phyloP scores from a whole-genome alignment of 164 flowering plant genomes.

The Stephania yunnanensis region DNA sequence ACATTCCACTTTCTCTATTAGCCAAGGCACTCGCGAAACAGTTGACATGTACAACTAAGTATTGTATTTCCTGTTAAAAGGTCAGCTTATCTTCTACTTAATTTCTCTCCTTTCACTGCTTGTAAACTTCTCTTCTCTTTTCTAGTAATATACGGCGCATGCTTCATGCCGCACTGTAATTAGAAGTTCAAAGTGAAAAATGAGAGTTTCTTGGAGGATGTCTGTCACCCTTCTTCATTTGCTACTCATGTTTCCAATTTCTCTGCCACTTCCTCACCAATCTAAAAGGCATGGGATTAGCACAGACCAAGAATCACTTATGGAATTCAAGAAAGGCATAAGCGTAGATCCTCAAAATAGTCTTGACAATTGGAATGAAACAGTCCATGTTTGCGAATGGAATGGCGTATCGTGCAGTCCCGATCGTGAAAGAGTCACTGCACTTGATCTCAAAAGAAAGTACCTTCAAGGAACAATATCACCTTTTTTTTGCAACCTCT shows the following conservation, averaged over 20 bases:
- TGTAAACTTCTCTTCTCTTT: background rate
- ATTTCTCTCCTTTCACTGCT: background rate
- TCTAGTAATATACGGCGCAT: background rate
- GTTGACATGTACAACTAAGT: conserved; percentile 2
- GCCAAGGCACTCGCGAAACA: conserved; percentile 6
- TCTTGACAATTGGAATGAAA: conserved; percentile 21
- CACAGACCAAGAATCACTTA: conserved; percentile 18
- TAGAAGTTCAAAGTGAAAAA: background rate
- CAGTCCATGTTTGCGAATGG: conserved; percentile 24
- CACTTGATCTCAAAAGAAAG: conserved; percentile 17
- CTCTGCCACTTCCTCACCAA: conserved; percentile 13
- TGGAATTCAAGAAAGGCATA: conserved; percentile 23
- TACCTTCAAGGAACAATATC: conserved; percentile 25
- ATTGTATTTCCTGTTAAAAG: background rate
- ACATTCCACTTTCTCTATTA: conserved; percentile 17
- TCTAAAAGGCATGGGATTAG: background rate
- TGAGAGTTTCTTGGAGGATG: conserved; percentile 3
- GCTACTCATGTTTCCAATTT: conserved; percentile 11
- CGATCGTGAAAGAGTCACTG: conserved; percentile 14
- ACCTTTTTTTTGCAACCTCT: conserved; percentile 25
- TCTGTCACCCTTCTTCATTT: conserved; percentile 5
- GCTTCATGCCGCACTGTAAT: background rate
- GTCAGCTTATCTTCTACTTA: conserved; percentile 9
- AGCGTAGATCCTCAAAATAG: conserved; percentile 17
- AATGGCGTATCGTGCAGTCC: conserved; percentile 20